A percentile compares a stretch with the other conserved stretches of the same genome.
These are phyloP conservation scores for Pulicaria dysenterica DNA, from an alignment of 129 eudicot genomes.

Conservation along the genomic window DNA sequence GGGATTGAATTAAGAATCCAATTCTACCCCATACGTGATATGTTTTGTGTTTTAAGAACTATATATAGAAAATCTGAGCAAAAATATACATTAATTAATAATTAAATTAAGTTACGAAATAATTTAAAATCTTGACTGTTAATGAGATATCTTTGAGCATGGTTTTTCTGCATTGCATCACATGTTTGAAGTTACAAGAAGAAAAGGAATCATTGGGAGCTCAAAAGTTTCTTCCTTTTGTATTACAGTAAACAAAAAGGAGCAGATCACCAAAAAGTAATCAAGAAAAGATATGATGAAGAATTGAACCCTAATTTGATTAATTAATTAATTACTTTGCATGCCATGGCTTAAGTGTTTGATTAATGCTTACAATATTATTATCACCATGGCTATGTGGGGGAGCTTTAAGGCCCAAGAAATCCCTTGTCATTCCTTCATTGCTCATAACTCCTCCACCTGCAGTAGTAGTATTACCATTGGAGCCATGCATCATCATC, in stretches of 20 bases:
- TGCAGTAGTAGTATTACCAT: constrained; percentile 21
- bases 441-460: constrained; percentile 41
- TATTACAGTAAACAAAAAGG: constrained; percentile 12
- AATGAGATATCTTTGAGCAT: constrained; percentile 12
- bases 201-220: constrained; percentile 26
- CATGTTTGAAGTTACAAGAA: constrained; percentile 25
- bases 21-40: constrained; percentile 33
- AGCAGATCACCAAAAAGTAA: not conserved
- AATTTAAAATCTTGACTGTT: not conserved
- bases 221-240: constrained; percentile 39
- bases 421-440: constrained; percentile 82
- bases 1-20: constrained; percentile 19
- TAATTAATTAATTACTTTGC: constrained; percentile 20
- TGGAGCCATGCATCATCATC: constrained; percentile 19
- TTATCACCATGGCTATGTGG: constrained; percentile 47
- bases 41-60: constrained; percentile 1
- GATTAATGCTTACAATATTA: constrained; percentile 42
- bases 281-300: not conserved
- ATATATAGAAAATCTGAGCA: not conserved
- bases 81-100: not conserved
- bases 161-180: constrained; percentile 22
- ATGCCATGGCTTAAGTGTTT: constrained; percentile 53
- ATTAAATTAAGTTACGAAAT: not conserved
- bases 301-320: not conserved
- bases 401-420: constrained; percentile 73